Evolutionary conservation across 352 stramenopile species (phyloP), one percentile per base, ranked within the genome.

Genomic region (Phytophthora crassamura): DNA sequence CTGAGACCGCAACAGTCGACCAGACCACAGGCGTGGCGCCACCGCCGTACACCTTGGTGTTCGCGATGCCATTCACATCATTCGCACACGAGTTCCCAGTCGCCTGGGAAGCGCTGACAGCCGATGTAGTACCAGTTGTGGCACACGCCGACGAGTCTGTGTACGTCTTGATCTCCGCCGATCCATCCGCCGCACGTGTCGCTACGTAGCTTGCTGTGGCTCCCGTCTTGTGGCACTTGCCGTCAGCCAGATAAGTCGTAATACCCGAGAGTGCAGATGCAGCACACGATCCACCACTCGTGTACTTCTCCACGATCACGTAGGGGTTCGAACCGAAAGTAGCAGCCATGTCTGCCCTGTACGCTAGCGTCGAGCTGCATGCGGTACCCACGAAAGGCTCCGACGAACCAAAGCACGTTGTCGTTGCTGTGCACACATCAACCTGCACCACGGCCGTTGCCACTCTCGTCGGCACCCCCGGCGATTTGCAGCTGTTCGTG

Each of bases 291-390:
- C n/a, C n/a, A n/a, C n/a, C n/a, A n/a, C n/a, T n/a, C n/a, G n/a
- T n/a, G n/a, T 58, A 64, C 14, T 14, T 34, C 32, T 64, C 47
- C 30, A 65, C 36, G 18, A 39, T 51, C 35, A 64, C 57, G 30
- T 41, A 46, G 14, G 39, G 10, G 7, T 11, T 45, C n/a, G n/a
- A n/a, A 7, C 14, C 15, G 18, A 58, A 53, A 15, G 46, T 36
- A 3, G n/a, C 47, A 51, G 38, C 38, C 1, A 64, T 30, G 18
- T 56, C 57, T 7, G 41, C 14, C 9, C 30, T 16, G 30, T 58
- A 64, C 1, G 57, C 52, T 18, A 7, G 12, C 12, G 57, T 56
- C 7, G 46, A 38, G 33, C 47, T 65, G 38, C 46, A 65, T 15
- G 52, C 36, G 7, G 16, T 50, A 14, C 12, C 30, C 12, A 38